Conservation (phyloP, 225 moss, liverwort and hornwort genomes). For the Physcomitrium patens region DNA sequence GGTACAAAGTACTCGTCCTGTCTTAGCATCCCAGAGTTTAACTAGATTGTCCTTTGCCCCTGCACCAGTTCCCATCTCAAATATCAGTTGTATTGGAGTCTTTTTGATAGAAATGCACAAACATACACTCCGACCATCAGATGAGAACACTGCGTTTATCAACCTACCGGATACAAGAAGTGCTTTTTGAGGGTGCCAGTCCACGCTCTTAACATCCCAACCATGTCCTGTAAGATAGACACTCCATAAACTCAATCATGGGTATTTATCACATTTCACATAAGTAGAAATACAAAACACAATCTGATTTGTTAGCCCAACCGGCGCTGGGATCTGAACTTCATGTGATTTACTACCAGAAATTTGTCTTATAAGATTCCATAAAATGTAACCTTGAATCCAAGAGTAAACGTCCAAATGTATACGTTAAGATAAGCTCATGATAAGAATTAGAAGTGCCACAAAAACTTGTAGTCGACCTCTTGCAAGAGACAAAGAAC, state of each 20-base stretch:
- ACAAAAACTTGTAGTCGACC: conserved; percentile 19
- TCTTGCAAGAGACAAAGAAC: conserved; percentile 15
- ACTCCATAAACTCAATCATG: conserved; percentile 22
- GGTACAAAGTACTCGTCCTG: conserved; percentile 93
- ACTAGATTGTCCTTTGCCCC: conserved; percentile 98
- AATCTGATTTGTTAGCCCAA: conserved; percentile 13
- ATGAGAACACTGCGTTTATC: conserved; percentile 10
- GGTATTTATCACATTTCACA: conserved; percentile 13
- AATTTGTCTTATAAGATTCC: background rate
- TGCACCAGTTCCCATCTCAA: conserved; percentile 39
- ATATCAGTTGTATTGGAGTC: background rate
- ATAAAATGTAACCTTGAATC: too few relatives aligned
- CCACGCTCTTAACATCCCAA: conserved; percentile 99
- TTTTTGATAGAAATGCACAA: conserved; percentile 5
- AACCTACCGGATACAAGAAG: conserved; percentile 92
- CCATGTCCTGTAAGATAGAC: conserved; percentile 85
- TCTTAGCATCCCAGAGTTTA: conserved; percentile 99
- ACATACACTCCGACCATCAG: conserved; percentile 2
- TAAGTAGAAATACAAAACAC: conserved; percentile 20
- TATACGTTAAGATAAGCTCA: too few relatives aligned
- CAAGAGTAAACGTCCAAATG: too few relatives aligned
- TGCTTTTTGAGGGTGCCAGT: conserved; percentile 99
- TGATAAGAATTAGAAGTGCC: too few relatives aligned
- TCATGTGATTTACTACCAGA: background rate
- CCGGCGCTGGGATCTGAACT: conserved; percentile 4